Evolutionary conservation across 2,329 filamentous ascomycete species (phyloP).

Genomic region (Aspergillus carbonarius): DNA sequence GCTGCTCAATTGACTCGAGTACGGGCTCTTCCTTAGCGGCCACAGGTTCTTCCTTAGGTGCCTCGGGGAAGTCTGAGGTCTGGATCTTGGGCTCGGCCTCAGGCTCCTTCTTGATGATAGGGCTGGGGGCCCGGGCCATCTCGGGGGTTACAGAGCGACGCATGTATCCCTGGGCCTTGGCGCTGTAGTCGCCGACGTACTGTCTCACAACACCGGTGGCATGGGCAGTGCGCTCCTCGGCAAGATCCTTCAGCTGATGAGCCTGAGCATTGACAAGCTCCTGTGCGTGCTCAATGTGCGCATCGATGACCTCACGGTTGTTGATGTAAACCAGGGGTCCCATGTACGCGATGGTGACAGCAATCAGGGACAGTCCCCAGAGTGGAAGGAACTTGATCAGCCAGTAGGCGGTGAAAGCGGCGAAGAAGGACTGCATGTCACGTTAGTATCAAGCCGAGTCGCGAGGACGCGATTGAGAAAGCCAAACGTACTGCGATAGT

Average conservation of each 20-base stretch:
- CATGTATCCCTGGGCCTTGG: slow-evolving; percentile 60
- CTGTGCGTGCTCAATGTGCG: slow-evolving; percentile 56
- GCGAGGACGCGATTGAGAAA: not conserved
- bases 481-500: slow-evolving; percentile 58
- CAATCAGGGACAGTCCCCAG: slow-evolving; percentile 62
- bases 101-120: slow-evolving; percentile 31
- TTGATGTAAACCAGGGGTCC: slow-evolving; percentile 63
- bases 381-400: slow-evolving; percentile 65
- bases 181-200: slow-evolving; percentile 60
- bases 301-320: slow-evolving; percentile 65
- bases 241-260: slow-evolving; percentile 59
- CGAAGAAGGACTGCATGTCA: slow-evolving; percentile 54
- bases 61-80: slow-evolving; percentile 53
- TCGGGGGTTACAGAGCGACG: slow-evolving; percentile 37
- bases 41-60: slow-evolving; percentile 41
- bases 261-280: slow-evolving; percentile 59
- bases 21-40: slow-evolving; percentile 5
- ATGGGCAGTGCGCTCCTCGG: slow-evolving; percentile 59
- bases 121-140: slow-evolving; percentile 27
- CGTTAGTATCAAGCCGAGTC: not conserved
- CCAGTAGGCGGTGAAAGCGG: slow-evolving; percentile 61
- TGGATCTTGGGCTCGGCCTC: slow-evolving; percentile 42
- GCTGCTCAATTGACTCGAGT: slow-evolving; percentile 29
- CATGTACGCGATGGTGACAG: slow-evolving; percentile 57
- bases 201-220: slow-evolving; percentile 58